phyloP scores from a whole-genome alignment of 108 stramenopile genomes.

The Parietichytrium sp. region DNA sequence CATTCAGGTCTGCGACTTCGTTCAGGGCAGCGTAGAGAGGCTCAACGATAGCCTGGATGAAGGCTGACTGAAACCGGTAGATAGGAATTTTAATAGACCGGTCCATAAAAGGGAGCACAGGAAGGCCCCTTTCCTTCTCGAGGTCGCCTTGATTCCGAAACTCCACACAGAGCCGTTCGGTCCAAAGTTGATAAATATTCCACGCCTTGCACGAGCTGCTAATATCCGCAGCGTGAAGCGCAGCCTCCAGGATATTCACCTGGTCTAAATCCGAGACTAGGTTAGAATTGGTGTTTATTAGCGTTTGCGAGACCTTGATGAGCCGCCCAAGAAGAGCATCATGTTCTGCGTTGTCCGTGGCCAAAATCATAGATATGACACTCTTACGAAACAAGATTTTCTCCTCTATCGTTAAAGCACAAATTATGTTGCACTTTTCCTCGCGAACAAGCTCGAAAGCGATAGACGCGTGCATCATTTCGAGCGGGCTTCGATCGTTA shows the following conservation, averaged over 20 bases:
- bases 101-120: constrained; percentile 44
- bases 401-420: background rate
- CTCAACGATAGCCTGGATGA: constrained; percentile 41
- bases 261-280: background rate
- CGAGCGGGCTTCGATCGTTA: constrained; percentile 49
- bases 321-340: background rate
- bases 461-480: constrained; percentile 50
- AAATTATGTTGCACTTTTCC: background rate
- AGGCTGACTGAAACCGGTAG: constrained; percentile 38
- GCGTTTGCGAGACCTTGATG: constrained; percentile 9
- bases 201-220: constrained; percentile 44
- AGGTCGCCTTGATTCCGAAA: constrained; percentile 47
- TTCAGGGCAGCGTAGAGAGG: constrained; percentile 36
- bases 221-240: constrained; percentile 52
- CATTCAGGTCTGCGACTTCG: background rate
- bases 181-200: constrained; percentile 27
- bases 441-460: constrained; percentile 41
- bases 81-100: constrained; percentile 36
- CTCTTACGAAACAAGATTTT: background rate
- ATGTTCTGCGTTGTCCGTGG: constrained; percentile 42
- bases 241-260: background rate
- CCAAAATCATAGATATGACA: constrained; percentile 34
- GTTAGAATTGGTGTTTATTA: background rate
- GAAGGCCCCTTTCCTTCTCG: constrained; percentile 41
- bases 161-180: constrained; percentile 44